Base-by-base conservation (phyloP, 305 asterid genomes). In the Solanum chacoense region DNA sequence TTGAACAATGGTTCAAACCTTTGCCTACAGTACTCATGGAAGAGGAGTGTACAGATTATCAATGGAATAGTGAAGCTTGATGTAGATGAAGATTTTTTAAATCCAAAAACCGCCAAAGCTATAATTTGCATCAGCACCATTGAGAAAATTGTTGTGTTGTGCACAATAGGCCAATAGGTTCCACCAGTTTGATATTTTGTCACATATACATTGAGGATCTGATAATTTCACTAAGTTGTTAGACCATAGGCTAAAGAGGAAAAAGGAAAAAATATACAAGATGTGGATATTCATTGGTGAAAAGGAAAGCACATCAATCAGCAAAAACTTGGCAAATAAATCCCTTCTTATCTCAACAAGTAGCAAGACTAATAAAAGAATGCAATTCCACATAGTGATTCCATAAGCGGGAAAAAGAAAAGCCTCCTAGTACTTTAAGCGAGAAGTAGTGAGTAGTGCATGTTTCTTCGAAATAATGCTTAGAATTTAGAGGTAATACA, bases 151-250 rank as follows among this genome's bases (percentile, higher is more conserved):
- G 89, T 88, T 7, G 92, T 83, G 85, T 90, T 90, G 69, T 92
- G 94, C 88, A 89, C 90, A 87, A 91, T 85, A 88, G 93, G 94
- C 94, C 94, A 92, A 75, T 91, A 92, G 42, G 85, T 84, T 88
- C 94, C 94, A 34, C 92, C 92, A 35, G 92, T 92, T 84, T 92
- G 88, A 85, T 92, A 92, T 87, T 87, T 86, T 65, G 93, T 91
- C 72, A 88, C 88, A 86, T 92, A 92, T 11, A 92, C 94, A 87
- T 90, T 89, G 75, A 92, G 89, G 83, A 92, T 87, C 94, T 92
- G 94, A 88, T 85, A 50, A 12, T 59, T 87, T 55, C 59, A 71
- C 28, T 7, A 80, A 84, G 45, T 11, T 45, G 20, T 34, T 26
- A 40, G 22, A 78, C 71, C 84, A 36, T 38, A 69, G 69, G 72